Percentiles rank a stretch among this genome's conserved stretches.
Evolutionary conservation across 208 protist genomes (phyloP).

Genomic region (Balamuthia mandrillaris): DNA sequence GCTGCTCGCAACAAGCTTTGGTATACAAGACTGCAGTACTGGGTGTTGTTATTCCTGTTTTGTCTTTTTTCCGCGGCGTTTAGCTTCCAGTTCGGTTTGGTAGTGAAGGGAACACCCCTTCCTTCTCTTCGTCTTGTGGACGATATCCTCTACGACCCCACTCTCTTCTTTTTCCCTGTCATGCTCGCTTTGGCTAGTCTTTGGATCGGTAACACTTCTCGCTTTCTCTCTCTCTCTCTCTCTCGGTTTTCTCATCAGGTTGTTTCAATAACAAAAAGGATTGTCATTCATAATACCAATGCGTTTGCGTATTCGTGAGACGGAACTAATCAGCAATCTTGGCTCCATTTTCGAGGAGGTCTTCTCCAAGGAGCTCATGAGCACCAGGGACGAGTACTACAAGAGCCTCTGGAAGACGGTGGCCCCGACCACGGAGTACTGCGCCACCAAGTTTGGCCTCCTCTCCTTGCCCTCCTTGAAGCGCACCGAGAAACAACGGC

Average conservation of each 20-base stretch:
- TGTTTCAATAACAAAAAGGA: too few relatives aligned
- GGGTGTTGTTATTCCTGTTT: too few relatives aligned
- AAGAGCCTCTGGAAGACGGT: neutral
- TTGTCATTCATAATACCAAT: neutral
- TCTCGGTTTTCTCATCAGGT: too few relatives aligned
- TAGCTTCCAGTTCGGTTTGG: too few relatives aligned
- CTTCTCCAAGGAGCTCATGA: neutral
- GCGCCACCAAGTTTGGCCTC: neutral
- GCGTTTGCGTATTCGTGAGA: neutral
- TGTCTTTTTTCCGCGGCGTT: too few relatives aligned
- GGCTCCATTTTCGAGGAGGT: neutral
- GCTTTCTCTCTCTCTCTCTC: too few relatives aligned
- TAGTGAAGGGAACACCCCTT: too few relatives aligned
- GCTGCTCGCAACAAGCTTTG: neutral
- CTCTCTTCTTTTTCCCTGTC: neutral
- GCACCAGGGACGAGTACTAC: neutral
- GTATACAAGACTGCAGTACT: too few relatives aligned
- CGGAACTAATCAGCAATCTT: neutral
- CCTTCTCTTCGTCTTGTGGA: too few relatives aligned
- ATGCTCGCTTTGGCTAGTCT: neutral
- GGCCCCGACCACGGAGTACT: neutral
- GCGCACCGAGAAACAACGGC: too few relatives aligned
- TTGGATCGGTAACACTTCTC: too few relatives aligned
- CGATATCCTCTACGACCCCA: neutral
- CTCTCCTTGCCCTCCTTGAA: neutral